Percentiles rank a stretch among this genome's conserved stretches.
Evolutionary conservation across 2,329 filamentous ascomycete genomes (phyloP).

Genomic region (Monilinia fructigena): DNA sequence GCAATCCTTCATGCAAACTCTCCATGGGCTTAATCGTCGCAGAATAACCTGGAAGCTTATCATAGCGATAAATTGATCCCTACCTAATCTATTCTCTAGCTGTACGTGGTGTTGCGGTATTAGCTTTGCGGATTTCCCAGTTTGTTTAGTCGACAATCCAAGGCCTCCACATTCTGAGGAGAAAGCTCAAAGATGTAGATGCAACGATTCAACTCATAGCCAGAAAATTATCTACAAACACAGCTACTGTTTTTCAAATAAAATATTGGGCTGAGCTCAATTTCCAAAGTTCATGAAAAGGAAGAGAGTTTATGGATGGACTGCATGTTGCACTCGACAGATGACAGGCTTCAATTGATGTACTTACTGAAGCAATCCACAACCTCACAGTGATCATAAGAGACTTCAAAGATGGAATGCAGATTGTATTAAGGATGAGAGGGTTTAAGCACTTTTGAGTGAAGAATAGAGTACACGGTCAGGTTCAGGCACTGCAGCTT

Average conservation of each 20-base stretch:
- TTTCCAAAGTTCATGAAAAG: conserved; percentile 29
- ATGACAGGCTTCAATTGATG: conserved; percentile 42
- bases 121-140: conserved; percentile 19
- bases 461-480: conserved; percentile 23
- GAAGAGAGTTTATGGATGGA: conserved; percentile 37
- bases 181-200: conserved; percentile 24
- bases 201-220: conserved; percentile 24
- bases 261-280: conserved; percentile 26
- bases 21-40: background rate
- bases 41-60: no score
- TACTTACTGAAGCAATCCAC: conserved; percentile 41
- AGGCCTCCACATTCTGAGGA: conserved; percentile 23
- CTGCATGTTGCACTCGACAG: conserved; percentile 42
- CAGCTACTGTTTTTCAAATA: conserved; percentile 25
- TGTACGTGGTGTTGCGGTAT: conserved; percentile 13
- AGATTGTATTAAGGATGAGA: conserved; percentile 5
- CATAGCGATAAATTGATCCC: background rate
- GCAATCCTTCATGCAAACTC: background rate
- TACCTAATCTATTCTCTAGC: conserved; percentile 17
- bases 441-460: conserved; percentile 18
- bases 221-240: conserved; percentile 23
- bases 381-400: conserved; percentile 5
- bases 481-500: conserved; percentile 26
- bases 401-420: background rate
- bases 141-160: conserved; percentile 23